Evolutionary conservation across 2,329 filamentous ascomycete genomes (phyloP).

Genomic region (Mycocentrospora acerina): DNA sequence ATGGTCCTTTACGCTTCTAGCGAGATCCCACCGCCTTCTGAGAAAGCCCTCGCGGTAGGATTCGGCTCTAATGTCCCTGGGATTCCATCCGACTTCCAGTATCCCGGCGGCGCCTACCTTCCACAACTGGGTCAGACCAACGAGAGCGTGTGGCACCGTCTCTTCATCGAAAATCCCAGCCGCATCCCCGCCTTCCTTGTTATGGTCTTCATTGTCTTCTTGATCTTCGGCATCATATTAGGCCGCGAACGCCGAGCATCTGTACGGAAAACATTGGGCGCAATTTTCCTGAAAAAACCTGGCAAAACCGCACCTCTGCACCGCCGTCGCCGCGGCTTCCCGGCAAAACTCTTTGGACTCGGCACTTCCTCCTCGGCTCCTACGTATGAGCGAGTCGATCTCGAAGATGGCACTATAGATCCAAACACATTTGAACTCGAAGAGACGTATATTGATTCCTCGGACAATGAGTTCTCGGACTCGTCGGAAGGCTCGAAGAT

Average conservation of each 20-base stretch:
- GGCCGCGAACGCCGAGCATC: slow-evolving; percentile 71
- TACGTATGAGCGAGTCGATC: slow-evolving; percentile 71
- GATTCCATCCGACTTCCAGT: slow-evolving; percentile 78
- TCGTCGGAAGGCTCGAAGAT: slow-evolving; percentile 58
- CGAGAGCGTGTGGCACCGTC: slow-evolving; percentile 54
- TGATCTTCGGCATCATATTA: slow-evolving; percentile 72
- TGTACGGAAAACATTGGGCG: slow-evolving; percentile 58
- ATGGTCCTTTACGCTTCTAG: slow-evolving; percentile 94
- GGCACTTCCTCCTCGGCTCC: slow-evolving; percentile 35
- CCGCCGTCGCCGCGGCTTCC: slow-evolving; percentile 43
- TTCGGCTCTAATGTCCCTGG: slow-evolving; percentile 81
- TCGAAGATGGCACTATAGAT: slow-evolving; percentile 68
- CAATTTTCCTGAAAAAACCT: slow-evolving; percentile 45
- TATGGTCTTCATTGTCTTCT: slow-evolving; percentile 71
- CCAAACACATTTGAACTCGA: slow-evolving; percentile 72
- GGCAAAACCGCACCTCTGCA: slow-evolving; percentile 35
- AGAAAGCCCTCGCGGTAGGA: slow-evolving; percentile 73
- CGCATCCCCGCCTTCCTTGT: slow-evolving; percentile 73
- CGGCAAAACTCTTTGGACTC: slow-evolving; percentile 63
- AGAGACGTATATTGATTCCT: slow-evolving; percentile 51
- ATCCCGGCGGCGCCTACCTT: slow-evolving; percentile 63
- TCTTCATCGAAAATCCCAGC: slow-evolving; percentile 66
- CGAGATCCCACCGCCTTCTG: slow-evolving; percentile 69
- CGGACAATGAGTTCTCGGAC: slow-evolving; percentile 62
- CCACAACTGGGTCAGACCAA: slow-evolving; percentile 51